A percentile compares a stretch with the other conserved stretches of the same genome.
These are phyloP conservation scores for Laetiporus sulphureus DNA, from an alignment of 1,284 basidiomycete species.

Conservation along the genomic window DNA sequence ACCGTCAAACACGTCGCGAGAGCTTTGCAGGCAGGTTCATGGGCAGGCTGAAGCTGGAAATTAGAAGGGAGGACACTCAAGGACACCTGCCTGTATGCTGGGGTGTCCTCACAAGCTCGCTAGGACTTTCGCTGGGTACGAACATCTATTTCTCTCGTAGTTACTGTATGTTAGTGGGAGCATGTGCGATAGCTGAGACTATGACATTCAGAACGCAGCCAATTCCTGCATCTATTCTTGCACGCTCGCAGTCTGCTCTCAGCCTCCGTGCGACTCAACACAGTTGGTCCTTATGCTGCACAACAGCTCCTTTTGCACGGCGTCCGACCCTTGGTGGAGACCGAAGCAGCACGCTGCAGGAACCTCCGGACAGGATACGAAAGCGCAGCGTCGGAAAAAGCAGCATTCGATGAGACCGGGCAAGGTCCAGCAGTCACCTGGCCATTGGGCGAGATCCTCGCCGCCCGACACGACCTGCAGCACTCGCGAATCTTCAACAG, in stretches of 20 bases:
- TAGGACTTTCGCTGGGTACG: constrained; percentile 71
- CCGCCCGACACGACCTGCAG: constrained; percentile 86
- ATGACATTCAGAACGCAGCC: constrained; percentile 50
- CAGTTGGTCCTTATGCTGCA: constrained; percentile 88
- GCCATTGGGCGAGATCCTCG: constrained; percentile 94
- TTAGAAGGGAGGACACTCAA: constrained; percentile 56
- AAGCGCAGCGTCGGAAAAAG: constrained; percentile 14
- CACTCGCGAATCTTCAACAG: constrained; percentile 97
- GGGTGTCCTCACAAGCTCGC: constrained; percentile 75
- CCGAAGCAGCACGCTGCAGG: constrained; percentile 39
- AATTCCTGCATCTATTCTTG: constrained; percentile 88
- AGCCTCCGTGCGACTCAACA: constrained; percentile 87
- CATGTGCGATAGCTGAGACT: too few relatives aligned
- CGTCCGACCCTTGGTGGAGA: constrained; percentile 58
- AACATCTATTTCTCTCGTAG: constrained; percentile 5
- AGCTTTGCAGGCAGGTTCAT: constrained; percentile 37
- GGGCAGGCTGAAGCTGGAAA: constrained; percentile 58
- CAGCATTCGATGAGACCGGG: constrained; percentile 10
- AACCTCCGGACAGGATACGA: constrained; percentile 38
- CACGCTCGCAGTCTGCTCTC: constrained; percentile 88
- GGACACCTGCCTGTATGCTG: constrained; percentile 91
- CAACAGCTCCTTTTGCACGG: constrained; percentile 83
- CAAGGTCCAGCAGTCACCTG: constrained; percentile 82
- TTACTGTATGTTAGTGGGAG: too few relatives aligned
- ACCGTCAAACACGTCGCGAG: constrained; percentile 7